Percentiles rank a stretch among this genome's conserved stretches.
Conservation (phyloP, 257 asterid genomes). For the Gentiana dahurica region DNA sequence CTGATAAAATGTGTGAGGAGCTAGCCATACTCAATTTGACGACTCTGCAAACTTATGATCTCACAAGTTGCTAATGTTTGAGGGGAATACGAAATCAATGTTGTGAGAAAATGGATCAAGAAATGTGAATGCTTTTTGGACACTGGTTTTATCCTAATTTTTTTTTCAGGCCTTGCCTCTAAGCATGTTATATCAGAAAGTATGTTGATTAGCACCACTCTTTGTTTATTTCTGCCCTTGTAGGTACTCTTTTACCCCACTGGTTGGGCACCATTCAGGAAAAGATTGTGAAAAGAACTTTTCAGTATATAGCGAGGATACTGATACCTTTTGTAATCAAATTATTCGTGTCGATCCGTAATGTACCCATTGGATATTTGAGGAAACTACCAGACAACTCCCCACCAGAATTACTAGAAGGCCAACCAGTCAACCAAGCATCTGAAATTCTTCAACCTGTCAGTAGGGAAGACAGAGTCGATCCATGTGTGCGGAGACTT, state of each 20-base stretch:
- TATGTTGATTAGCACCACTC: not conserved
- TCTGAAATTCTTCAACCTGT: conserved; percentile 18
- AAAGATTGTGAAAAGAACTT: conserved; percentile 47
- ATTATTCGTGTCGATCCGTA: conserved; percentile 21
- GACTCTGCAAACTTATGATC: no score
- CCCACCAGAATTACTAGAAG: conserved; percentile 31
- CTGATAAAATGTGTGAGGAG: no score
- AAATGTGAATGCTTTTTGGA: no score
- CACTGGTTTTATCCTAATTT: no score
- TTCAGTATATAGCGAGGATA: conserved; percentile 39
- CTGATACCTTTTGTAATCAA: conserved; percentile 31
- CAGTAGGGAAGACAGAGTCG: conserved; percentile 29
- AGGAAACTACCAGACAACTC: conserved; percentile 34
- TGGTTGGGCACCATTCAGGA: conserved; percentile 38
- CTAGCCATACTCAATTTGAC: no score
- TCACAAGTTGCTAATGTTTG: no score
- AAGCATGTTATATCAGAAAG: no score
- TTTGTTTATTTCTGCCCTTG: not conserved
- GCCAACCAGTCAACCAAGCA: conserved; percentile 19
- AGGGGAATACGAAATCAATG: no score
- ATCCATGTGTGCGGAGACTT: conserved; percentile 66
- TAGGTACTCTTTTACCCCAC: conserved; percentile 36
- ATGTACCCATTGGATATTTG: conserved; percentile 39
- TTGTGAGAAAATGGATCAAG: no score
- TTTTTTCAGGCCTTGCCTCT: no score